These are phyloP conservation scores for Penicillium roqueforti DNA, from an alignment of 495 filamentous ascomycete species.

Conservation along the genomic window DNA sequence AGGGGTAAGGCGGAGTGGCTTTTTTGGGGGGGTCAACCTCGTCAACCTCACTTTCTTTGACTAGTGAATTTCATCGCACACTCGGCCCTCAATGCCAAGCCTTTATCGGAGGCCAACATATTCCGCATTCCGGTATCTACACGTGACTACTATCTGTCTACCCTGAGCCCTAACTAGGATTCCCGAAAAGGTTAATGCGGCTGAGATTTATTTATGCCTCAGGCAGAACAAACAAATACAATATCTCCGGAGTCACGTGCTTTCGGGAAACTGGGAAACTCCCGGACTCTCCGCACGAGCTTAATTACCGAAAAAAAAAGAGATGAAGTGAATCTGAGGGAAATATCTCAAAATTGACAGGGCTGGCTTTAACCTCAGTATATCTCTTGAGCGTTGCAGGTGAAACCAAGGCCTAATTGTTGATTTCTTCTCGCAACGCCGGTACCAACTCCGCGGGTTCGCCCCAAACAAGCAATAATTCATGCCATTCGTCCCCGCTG, in stretches of 20 bases:
- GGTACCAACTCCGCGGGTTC: slow-evolving; percentile 19
- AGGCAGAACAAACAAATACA: no score
- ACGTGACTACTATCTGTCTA: slow-evolving; percentile 24
- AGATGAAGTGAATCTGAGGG: slow-evolving; percentile 5
- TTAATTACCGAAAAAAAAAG: slow-evolving; percentile 5
- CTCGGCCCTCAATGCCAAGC: slow-evolving; percentile 40
- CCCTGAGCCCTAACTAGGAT: slow-evolving; percentile 24
- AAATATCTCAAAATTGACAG: background rate
- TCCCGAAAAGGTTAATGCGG: background rate
- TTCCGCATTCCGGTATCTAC: slow-evolving; percentile 28
- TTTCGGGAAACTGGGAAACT: no score
- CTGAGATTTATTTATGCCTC: slow-evolving; percentile 5
- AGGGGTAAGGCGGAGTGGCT: slow-evolving; percentile 37
- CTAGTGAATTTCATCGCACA: slow-evolving; percentile 50
- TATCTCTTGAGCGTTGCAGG: background rate
- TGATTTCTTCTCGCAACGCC: slow-evolving; percentile 6
- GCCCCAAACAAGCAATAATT: slow-evolving; percentile 31
- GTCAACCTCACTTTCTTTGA: slow-evolving; percentile 38
- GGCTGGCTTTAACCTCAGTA: background rate
- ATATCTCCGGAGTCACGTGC: no score
- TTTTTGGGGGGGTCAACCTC: slow-evolving; percentile 36
- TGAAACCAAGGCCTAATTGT: background rate
- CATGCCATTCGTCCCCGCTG: slow-evolving; percentile 38
- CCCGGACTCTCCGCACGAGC: slow-evolving; percentile 10
- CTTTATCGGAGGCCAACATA: slow-evolving; percentile 15